A percentile compares a stretch with the other conserved stretches of the same genome.
Evolutionary conservation across 2,329 filamentous ascomycete species (phyloP).

Genomic region (Massarina eburnea): DNA sequence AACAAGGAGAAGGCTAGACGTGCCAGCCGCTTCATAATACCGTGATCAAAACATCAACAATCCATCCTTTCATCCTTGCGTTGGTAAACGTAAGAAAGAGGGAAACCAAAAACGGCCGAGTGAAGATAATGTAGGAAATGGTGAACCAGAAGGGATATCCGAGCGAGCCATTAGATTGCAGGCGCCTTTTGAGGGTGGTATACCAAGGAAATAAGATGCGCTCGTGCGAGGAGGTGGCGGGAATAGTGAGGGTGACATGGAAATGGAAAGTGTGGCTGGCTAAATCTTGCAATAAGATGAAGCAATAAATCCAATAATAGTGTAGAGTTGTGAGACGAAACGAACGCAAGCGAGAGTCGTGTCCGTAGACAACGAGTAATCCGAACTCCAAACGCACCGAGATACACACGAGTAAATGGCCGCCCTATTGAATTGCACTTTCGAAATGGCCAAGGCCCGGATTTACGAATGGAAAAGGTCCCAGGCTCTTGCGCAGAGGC

Average conservation of each 20-base stretch:
- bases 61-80: slow-evolving; percentile 8
- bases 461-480: slow-evolving; percentile 88
- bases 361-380: slow-evolving; percentile 16
- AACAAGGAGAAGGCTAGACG: slow-evolving; percentile 7
- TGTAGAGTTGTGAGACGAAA: slow-evolving; percentile 8
- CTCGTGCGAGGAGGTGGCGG: slow-evolving; percentile 15
- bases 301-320: slow-evolving; percentile 6
- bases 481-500: slow-evolving; percentile 87
- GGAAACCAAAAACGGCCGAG: slow-evolving; percentile 5
- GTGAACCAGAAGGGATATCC: slow-evolving; percentile 12
- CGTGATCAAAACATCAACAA: slow-evolving; percentile 10
- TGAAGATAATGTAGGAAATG: slow-evolving; percentile 2
- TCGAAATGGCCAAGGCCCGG: slow-evolving; percentile 13
- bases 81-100: slow-evolving; percentile 3
- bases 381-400: slow-evolving; percentile 21
- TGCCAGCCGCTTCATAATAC: slow-evolving; percentile 9
- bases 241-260: slow-evolving; percentile 14
- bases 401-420: slow-evolving; percentile 25
- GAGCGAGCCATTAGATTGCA: slow-evolving; percentile 23
- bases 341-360: slow-evolving; percentile 23
- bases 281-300: slow-evolving; percentile 9
- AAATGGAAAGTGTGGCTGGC: slow-evolving; percentile 10
- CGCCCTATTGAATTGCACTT: slow-evolving; percentile 11
- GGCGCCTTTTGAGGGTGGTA: slow-evolving; percentile 19
- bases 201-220: slow-evolving; percentile 20